A percentile compares a stretch with the other conserved stretches of the same genome.
phyloP scores from a whole-genome alignment of 768 basidiomycete species.

The Hypholoma fasciculare region DNA sequence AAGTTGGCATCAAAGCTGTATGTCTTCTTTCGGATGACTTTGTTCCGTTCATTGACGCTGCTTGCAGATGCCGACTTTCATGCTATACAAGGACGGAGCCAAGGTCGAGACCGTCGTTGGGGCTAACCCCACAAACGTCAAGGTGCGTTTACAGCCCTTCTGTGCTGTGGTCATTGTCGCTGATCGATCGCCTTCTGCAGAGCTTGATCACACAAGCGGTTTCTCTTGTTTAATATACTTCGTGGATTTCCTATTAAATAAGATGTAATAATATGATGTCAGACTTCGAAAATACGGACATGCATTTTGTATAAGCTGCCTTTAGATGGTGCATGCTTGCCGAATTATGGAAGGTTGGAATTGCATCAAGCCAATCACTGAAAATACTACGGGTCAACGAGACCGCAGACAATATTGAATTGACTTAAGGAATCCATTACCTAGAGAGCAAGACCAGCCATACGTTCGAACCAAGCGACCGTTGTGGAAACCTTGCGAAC shows the following conservation, averaged over 20 bases:
- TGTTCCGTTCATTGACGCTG: neutral
- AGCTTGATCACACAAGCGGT: constrained; percentile 4
- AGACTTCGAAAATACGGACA: neutral
- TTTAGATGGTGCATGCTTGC: neutral
- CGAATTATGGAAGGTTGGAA: neutral
- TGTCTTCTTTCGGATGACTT: constrained; percentile 21
- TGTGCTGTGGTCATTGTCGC: too few species aligned
- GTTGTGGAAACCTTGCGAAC: constrained; percentile 68
- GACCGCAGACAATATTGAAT: too few species aligned
- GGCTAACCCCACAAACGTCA: constrained; percentile 39
- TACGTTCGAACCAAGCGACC: constrained; percentile 72
- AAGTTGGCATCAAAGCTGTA: constrained; percentile 64
- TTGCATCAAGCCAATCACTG: too few species aligned
- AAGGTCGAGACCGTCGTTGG: constrained; percentile 44
- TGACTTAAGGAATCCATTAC: too few species aligned
- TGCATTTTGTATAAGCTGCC: neutral
- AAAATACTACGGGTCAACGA: too few species aligned
- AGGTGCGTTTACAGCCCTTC: constrained; percentile 29
- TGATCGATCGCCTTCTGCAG: neutral
- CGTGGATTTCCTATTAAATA: neutral
- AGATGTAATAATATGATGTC: too few species aligned
- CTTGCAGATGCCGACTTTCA: constrained; percentile 44
- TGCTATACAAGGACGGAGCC: constrained; percentile 34
- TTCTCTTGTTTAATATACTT: neutral
- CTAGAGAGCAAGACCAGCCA: constrained; percentile 46